Percentiles rank a stretch among this genome's conserved stretches.
phyloP scores from a whole-genome alignment of 306 rosid species.

The Trifolium repens region DNA sequence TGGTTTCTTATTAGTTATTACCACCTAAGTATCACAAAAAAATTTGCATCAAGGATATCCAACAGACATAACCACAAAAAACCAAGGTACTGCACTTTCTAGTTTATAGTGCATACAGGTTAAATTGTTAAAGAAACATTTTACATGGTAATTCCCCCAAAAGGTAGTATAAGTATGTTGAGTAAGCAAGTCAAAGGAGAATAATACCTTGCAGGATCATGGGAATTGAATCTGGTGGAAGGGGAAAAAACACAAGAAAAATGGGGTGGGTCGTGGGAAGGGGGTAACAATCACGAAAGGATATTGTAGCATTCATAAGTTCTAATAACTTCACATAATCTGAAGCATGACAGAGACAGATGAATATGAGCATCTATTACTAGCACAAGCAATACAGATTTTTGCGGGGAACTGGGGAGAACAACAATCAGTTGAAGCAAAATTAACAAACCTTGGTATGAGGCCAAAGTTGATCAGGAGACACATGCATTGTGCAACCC shows the following conservation, averaged over 20 bases:
- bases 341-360: neutral
- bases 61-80: conserved; percentile 28
- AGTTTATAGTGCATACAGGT: conserved; percentile 15
- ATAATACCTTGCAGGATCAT: conserved; percentile 4
- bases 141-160: conserved; percentile 25
- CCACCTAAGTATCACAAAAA: conserved; percentile 26
- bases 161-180: conserved; percentile 14
- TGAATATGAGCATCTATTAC: conserved; percentile 23
- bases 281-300: neutral
- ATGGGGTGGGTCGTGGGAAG: neutral
- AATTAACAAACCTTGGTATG: conserved; percentile 83
- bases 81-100: neutral
- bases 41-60: conserved; percentile 22
- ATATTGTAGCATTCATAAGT: conserved; percentile 1
- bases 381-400: conserved; percentile 17
- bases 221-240: conserved; percentile 14
- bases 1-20: conserved; percentile 24
- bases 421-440: conserved; percentile 25
- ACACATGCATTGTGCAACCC: conserved; percentile 99
- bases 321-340: conserved; percentile 20
- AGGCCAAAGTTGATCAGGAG: conserved; percentile 99
- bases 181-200: conserved; percentile 31
- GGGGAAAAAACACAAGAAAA: neutral
- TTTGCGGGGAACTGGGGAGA: neutral
- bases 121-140: neutral